Evolutionary conservation across 2,329 filamentous ascomycete species (phyloP).

Genomic region (Cryoendolithus antarcticus): DNA sequence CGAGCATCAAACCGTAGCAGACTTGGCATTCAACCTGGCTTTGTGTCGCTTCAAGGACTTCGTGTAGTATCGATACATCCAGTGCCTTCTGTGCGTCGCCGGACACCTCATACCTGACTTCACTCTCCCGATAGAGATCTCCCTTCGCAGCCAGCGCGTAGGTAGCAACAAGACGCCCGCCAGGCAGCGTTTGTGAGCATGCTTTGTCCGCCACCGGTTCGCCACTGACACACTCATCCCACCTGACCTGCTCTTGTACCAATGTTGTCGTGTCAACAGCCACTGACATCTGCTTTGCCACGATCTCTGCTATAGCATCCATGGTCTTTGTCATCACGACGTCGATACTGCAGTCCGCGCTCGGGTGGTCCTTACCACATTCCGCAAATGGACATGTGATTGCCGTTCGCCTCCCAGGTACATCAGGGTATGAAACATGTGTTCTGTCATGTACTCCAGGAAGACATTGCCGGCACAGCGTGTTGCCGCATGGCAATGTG

Average conservation of each 20-base stretch:
- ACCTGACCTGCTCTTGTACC: conserved; percentile 30
- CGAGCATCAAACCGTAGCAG: conserved; percentile 69
- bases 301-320: conserved; percentile 43
- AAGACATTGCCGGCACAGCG: conserved; percentile 63
- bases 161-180: conserved; percentile 52
- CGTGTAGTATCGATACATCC: conserved; percentile 41
- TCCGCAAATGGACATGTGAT: conserved; percentile 60
- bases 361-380: conserved; percentile 60
- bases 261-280: conserved; percentile 24
- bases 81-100: conserved; percentile 27
- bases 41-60: conserved; percentile 49
- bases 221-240: conserved; percentile 22
- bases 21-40: conserved; percentile 77
- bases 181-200: conserved; percentile 33
- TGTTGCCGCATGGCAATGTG: conserved; percentile 70
- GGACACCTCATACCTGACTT: conserved; percentile 10
- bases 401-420: conserved; percentile 52
- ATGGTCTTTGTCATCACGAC: conserved; percentile 64
- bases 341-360: conserved; percentile 65
- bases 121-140: conserved; percentile 40
- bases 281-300: conserved; percentile 30
- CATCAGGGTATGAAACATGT: conserved; percentile 67
- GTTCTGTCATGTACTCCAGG: conserved; percentile 52
- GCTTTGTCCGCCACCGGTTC: conserved; percentile 23
- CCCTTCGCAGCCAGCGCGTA: conserved; percentile 55